These are phyloP conservation scores for Ophiostoma ips DNA, from an alignment of 2,329 filamentous ascomycete species.

Conservation along the genomic window DNA sequence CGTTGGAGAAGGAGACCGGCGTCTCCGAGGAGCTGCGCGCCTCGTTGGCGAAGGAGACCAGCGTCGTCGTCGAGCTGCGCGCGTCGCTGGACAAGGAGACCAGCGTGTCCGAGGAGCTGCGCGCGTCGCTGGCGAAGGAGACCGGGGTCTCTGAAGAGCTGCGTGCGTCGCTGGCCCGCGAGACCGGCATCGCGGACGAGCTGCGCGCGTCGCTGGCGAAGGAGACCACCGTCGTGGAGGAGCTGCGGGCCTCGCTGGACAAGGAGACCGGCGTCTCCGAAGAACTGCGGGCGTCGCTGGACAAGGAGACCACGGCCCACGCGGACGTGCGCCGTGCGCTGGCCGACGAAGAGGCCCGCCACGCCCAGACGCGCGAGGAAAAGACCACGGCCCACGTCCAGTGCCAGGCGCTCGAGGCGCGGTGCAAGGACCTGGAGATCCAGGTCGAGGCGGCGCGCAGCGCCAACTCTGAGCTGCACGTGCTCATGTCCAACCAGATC, in stretches of 20 bases:
- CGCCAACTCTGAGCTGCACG: slow-evolving; percentile 9
- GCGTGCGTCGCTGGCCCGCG: background rate
- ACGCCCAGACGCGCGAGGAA: background rate
- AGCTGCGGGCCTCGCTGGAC: slow-evolving; percentile 3
- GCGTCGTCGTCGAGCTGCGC: background rate
- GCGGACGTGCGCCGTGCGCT: slow-evolving; percentile 1
- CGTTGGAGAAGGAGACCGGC: background rate
- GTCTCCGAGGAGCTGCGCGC: background rate
- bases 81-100: background rate
- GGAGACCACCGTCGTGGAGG: background rate
- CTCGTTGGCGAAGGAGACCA: background rate
- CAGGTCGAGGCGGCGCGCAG: slow-evolving; percentile 7
- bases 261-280: background rate
- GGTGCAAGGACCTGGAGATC: slow-evolving; percentile 4
- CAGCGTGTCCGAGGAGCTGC: background rate
- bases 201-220: background rate
- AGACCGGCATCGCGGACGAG: background rate
- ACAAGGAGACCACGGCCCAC: background rate
- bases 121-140: too few relatives aligned
- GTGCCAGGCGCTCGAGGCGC: slow-evolving; percentile 3
- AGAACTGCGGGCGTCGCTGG: background rate
- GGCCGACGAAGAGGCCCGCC: slow-evolving; percentile 3
- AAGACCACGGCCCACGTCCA: background rate
- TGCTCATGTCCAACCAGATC: slow-evolving; percentile 10
- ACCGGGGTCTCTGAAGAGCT: too few relatives aligned